Evolutionary conservation across 805 yeast species (phyloP), one percentile per base, ranked within the genome.

Genomic region (Candida maesae): DNA sequence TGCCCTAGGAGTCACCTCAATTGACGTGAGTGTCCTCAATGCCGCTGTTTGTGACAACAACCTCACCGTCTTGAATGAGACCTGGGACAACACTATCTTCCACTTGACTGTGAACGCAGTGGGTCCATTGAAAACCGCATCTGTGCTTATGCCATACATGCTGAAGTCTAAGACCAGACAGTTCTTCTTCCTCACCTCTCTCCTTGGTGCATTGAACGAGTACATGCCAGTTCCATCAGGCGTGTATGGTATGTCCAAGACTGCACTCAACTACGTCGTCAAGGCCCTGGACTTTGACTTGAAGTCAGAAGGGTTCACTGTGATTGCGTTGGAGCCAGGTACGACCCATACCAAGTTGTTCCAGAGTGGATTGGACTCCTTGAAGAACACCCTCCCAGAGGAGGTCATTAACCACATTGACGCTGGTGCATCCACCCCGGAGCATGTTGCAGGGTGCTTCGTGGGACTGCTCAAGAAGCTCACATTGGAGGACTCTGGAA

Each of bases 201-300:
- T n/a, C 24, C 14, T 29, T n/a, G 60, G 55, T 4, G 68, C 60
- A 4, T 52, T 60, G 10, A 46, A 57, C 13, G 34, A 36, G 7
- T 36, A 26, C 2, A 53, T 34, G 31, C n/a, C 45, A 6, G 52
- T 51, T 6, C 16, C 48, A 2, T 24, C 39, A 14, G 46, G 59
- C n/a, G 63, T 64, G 16, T 66, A 67, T 45, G 70, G 68, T 6
- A 53, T 51, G 34, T 63, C 70, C 4, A 68, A 68, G 49, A 66
- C 69, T 10, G 71, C 66, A 1, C 45, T 66, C 42, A 65, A 67
- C 54, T 60, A 52, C 49, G 44, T 59, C 13, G 51, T 51, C 11
- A 55, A 46, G 30, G 55, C 56, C 16, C 27, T 67, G 28, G 46
- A 60, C 29, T 13, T 17, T 24, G 68, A 66, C 38, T 38, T 56